Evolutionary conservation across 257 asterid genomes (phyloP).

Genomic region (Jaltomata sinuosa): DNA sequence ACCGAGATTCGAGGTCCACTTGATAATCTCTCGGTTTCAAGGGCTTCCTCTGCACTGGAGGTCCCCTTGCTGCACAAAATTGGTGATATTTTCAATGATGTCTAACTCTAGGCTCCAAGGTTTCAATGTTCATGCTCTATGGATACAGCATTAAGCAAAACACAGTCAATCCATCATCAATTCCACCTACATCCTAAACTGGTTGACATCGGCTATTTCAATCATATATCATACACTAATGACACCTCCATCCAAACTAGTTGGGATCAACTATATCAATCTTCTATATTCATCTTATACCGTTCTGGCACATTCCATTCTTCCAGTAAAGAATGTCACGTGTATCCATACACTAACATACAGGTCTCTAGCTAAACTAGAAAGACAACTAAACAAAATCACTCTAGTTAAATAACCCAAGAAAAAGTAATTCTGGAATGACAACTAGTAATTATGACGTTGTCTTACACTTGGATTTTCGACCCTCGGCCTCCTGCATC

Average conservation of each 20-base stretch:
- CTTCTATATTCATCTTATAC: neutral
- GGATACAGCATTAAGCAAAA: neutral
- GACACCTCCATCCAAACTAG: neutral
- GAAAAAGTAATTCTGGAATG: neutral
- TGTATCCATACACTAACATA: neutral
- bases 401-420: neutral
- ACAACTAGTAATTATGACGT: neutral
- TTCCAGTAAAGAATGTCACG: neutral
- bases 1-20: conserved; percentile 95
- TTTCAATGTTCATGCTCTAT: neutral
- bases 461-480: conserved; percentile 6
- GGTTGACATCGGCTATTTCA: neutral
- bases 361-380: neutral
- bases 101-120: neutral
- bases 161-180: neutral
- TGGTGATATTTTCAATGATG: neutral
- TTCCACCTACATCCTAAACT: neutral
- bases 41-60: conserved; percentile 87
- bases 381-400: neutral
- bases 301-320: neutral
- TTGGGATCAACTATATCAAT: neutral
- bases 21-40: conserved; percentile 96
- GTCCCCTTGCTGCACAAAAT: conserved; percentile 72
- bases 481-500: conserved; percentile 8
- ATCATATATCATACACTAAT: neutral